phyloP scores from a whole-genome alignment of 352 stramenopile genomes.

The Phytopythium montanum region DNA sequence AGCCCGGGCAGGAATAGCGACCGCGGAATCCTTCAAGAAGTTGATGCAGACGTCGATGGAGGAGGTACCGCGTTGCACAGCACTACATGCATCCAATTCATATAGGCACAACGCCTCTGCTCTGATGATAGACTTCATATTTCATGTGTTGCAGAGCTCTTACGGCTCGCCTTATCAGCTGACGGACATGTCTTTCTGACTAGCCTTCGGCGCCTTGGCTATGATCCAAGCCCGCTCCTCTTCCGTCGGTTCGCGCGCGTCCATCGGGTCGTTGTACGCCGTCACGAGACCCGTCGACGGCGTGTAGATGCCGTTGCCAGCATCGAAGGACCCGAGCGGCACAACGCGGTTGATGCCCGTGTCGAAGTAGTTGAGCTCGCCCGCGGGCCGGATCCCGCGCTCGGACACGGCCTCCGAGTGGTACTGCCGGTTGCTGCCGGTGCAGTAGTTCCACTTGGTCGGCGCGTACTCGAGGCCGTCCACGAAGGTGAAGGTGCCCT shows the following conservation, averaged over 20 bases:
- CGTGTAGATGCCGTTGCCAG: conserved; percentile 72
- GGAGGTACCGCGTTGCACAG: conserved; percentile 10
- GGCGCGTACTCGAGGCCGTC: conserved; percentile 68
- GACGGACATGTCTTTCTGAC: conserved; percentile 68
- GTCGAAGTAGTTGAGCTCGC: conserved; percentile 74
- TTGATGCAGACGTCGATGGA: not conserved
- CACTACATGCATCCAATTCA: not conserved
- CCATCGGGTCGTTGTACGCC: conserved; percentile 47
- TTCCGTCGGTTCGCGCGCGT: conserved; percentile 41
- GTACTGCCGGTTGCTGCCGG: conserved; percentile 53
- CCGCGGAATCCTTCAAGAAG: not conserved
- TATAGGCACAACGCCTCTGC: conserved; percentile 1
- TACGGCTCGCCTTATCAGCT: conserved; percentile 19
- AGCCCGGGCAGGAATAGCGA: not conserved
- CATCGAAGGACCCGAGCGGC: conserved; percentile 68
- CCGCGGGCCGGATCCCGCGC: conserved; percentile 42
- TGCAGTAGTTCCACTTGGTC: conserved; percentile 64
- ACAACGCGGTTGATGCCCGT: conserved; percentile 58
- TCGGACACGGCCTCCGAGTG: conserved; percentile 63
- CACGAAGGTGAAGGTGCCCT: conserved; percentile 74
- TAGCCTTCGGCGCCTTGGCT: conserved; percentile 57
- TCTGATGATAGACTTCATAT: conserved; percentile 3
- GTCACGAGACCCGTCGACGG: conserved; percentile 50
- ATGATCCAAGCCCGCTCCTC: conserved; percentile 64
- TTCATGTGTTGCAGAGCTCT: conserved; percentile 7